These are phyloP conservation scores for Stephania japonica DNA, from an alignment of 164 flowering plant genomes.

Conservation along the genomic window DNA sequence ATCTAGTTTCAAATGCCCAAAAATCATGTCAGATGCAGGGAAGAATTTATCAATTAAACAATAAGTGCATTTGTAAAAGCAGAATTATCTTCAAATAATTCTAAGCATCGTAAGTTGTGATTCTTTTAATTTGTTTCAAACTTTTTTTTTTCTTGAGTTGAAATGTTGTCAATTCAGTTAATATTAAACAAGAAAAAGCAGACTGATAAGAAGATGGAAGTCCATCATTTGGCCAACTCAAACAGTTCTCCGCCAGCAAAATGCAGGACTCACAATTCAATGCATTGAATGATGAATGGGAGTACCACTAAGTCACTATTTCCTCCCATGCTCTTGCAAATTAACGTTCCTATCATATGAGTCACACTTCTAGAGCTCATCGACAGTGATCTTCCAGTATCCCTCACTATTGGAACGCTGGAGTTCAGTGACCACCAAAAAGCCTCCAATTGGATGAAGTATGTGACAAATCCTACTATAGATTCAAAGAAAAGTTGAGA, in stretches of 20 bases:
- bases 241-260: neutral
- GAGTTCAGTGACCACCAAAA: neutral
- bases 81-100: neutral
- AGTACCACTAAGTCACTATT: neutral
- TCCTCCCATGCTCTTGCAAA: neutral
- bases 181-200: neutral
- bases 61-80: neutral
- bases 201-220: neutral
- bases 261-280: neutral
- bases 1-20: neutral
- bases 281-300: neutral
- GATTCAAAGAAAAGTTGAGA: neutral
- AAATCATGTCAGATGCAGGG: neutral
- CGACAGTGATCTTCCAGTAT: neutral
- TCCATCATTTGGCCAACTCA: neutral
- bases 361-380: neutral
- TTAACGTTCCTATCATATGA: neutral
- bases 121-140: neutral
- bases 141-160: neutral
- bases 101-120: neutral
- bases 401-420: neutral
- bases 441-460: neutral
- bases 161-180: neutral
- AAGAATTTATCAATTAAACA: neutral
- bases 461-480: neutral